Evolutionary conservation across 441 rosid genomes (phyloP).

Genomic region (Populus trichocarpa): DNA sequence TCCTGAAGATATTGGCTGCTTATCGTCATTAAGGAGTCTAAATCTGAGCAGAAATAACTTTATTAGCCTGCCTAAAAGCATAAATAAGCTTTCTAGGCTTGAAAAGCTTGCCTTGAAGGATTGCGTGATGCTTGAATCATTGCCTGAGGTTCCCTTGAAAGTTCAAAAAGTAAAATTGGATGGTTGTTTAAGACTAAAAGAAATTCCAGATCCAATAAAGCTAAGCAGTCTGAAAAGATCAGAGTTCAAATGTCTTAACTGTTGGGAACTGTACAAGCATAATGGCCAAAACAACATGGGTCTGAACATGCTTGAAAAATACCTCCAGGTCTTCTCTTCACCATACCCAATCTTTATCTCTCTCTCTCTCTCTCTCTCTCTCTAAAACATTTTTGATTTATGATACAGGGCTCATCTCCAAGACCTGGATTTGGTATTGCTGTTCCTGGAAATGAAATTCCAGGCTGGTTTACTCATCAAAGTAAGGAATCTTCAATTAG

Average conservation of each 20-base stretch:
- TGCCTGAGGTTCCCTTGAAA: too few relatives aligned
- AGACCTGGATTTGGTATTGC: not conserved
- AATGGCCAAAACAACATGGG: too few relatives aligned
- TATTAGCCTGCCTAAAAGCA: not conserved
- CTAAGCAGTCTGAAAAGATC: too few relatives aligned
- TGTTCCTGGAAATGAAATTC: slow-evolving; percentile 10
- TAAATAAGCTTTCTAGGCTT: not conserved
- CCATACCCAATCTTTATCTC: too few relatives aligned
- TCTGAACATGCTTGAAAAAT: too few relatives aligned
- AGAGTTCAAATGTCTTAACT: too few relatives aligned
- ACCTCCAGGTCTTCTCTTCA: too few relatives aligned
- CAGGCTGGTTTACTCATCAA: slow-evolving; percentile 9
- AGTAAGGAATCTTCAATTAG: not conserved
- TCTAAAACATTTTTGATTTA: not conserved
- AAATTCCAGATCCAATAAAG: too few relatives aligned
- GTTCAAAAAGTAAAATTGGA: too few relatives aligned
- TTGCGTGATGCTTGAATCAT: not conserved
- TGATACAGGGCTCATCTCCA: not conserved
- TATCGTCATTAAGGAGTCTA: not conserved
- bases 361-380: too few relatives aligned
- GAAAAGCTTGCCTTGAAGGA: not conserved
- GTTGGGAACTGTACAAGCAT: too few relatives aligned
- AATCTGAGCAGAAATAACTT: not conserved
- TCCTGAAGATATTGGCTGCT: not conserved
- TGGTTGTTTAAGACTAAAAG: too few relatives aligned